Conservation (phyloP, 2,329 filamentous ascomycete genomes). For the Calonectria naviculata region DNA sequence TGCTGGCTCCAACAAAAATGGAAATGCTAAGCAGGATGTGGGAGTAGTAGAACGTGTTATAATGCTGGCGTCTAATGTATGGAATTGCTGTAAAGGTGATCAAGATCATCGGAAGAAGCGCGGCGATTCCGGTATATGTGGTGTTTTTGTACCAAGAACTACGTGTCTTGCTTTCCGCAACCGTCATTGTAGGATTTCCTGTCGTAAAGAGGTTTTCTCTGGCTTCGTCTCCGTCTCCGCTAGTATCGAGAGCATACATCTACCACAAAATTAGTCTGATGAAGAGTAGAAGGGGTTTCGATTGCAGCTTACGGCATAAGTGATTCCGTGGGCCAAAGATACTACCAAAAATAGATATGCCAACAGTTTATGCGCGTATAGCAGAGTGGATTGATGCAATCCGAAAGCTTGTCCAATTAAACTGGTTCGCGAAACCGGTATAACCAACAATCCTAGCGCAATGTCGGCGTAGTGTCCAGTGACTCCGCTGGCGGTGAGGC, state of each 20-base stretch:
- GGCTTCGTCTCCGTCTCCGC: not conserved
- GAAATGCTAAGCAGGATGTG: not conserved
- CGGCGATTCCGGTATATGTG: conserved; percentile 10
- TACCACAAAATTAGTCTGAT: not conserved
- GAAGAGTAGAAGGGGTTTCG: not conserved
- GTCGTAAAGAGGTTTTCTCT: conserved; percentile 2
- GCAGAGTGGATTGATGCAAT: conserved; percentile 12
- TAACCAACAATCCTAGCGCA: conserved; percentile 15
- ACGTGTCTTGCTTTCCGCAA: conserved; percentile 10
- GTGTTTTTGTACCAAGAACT: conserved; percentile 15
- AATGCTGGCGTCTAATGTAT: conserved; percentile 9
- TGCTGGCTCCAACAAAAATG: conserved; percentile 4
- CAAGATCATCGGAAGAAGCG: not conserved
- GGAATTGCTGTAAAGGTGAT: conserved; percentile 10
- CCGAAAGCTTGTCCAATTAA: conserved; percentile 12
- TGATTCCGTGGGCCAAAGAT: not conserved
- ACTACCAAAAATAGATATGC: conserved; percentile 7
- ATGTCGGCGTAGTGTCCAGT: conserved; percentile 23
- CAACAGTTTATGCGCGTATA: conserved; percentile 12
- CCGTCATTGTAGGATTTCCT: conserved; percentile 18
- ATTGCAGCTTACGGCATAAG: conserved; percentile 11
- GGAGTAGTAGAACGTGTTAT: conserved; percentile 20
- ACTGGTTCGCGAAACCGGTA: conserved; percentile 17
- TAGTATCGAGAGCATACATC: conserved; percentile 9
- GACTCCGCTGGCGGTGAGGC: conserved; percentile 14